phyloP scores from a whole-genome alignment of 768 basidiomycete species.

The Tulasnella sp. region DNA sequence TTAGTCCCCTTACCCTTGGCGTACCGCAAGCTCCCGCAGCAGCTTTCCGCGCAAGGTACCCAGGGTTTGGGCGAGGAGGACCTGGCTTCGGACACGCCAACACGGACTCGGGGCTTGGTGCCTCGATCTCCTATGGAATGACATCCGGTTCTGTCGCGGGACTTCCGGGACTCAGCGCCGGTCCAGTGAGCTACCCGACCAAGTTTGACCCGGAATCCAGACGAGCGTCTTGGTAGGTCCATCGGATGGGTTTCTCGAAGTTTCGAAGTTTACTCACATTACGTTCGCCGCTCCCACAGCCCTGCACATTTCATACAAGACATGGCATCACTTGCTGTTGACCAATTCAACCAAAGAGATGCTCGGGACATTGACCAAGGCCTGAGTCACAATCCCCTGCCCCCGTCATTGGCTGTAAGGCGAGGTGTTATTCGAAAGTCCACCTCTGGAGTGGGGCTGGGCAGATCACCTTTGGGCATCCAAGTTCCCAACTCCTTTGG shows the following conservation, averaged over 20 bases:
- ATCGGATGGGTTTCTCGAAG: not conserved
- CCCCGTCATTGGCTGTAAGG: not conserved
- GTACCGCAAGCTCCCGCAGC: not conserved
- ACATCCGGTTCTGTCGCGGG: not conserved
- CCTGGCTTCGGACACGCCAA: not conserved
- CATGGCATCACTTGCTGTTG: slow-evolving; percentile 8
- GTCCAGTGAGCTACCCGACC: slow-evolving; percentile 4
- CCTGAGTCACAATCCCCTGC: not conserved
- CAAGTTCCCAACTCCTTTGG: slow-evolving; percentile 1
- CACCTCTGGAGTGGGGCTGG: not conserved
- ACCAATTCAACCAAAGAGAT: not conserved
- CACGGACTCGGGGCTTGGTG: not conserved
- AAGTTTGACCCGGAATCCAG: slow-evolving; percentile 14
- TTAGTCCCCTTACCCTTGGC: not conserved
- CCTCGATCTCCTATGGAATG: slow-evolving; percentile 15
- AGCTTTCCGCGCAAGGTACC: not conserved
- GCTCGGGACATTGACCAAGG: not conserved
- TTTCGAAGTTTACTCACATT: not conserved
- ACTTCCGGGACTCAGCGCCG: slow-evolving; percentile 3
- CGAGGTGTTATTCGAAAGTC: slow-evolving; percentile 1
- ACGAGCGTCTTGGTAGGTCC: slow-evolving; percentile 18
- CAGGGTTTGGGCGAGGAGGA: not conserved
- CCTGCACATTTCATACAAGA: slow-evolving; percentile 16
- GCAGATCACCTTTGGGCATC: slow-evolving; percentile 5
- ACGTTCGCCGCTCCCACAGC: not conserved